Evolutionary conservation across 225 moss, liverwort and hornwort species (phyloP).

Genomic region (Thuidium tamariscinum): DNA sequence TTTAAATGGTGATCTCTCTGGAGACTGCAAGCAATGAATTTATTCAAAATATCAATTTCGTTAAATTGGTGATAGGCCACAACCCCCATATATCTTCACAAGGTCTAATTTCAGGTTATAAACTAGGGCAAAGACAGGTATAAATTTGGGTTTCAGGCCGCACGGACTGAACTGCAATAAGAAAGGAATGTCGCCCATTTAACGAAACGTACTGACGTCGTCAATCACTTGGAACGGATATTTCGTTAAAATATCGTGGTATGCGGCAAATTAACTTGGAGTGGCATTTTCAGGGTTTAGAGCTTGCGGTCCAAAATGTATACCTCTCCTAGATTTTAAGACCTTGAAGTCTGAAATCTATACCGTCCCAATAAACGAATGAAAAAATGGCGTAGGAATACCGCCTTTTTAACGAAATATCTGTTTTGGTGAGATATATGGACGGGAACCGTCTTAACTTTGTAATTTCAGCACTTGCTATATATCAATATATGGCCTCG

Average conservation of each 20-base stretch:
- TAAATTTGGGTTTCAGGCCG: neutral
- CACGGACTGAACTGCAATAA: fast-evolving
- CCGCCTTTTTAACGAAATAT: too few relatives aligned
- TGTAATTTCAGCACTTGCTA: neutral
- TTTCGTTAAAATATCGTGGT: too few relatives aligned
- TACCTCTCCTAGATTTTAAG: too few relatives aligned
- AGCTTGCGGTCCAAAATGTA: too few relatives aligned
- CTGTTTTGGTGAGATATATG: neutral
- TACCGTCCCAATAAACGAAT: too few relatives aligned
- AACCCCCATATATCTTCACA: neutral
- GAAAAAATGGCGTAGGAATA: too few relatives aligned
- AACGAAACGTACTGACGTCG: neutral
- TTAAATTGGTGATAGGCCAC: neutral
- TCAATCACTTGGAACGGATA: too few relatives aligned
- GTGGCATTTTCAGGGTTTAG: too few relatives aligned
- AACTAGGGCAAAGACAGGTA: neutral
- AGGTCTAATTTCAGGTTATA: neutral
- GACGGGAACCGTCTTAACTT: neutral
- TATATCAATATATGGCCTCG: neutral
- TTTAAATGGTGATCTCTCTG: neutral
- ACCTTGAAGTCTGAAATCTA: too few relatives aligned
- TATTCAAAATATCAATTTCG: neutral
- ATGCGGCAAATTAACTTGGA: too few relatives aligned
- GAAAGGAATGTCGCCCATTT: neutral
- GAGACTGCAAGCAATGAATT: neutral